Conservation (phyloP, 805 yeast genomes). For the Yarrowia alimentaria region DNA sequence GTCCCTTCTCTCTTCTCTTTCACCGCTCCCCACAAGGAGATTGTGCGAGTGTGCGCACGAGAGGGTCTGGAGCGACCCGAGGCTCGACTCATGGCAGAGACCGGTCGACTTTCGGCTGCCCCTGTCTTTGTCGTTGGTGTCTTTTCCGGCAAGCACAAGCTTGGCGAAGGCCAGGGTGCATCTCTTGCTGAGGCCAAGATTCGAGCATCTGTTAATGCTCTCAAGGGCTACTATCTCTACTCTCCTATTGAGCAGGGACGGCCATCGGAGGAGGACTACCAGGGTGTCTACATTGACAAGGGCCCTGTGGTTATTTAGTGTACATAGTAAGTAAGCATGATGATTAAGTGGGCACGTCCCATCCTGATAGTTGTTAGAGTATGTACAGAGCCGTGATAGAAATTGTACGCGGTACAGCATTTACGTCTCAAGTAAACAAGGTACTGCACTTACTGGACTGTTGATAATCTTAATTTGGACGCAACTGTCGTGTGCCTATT, state of each 20-base stretch:
- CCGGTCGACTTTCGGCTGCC: constrained; percentile 80
- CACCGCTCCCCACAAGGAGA: constrained; percentile 80
- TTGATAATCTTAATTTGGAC: no score
- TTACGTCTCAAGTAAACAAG: no score
- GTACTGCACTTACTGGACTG: no score
- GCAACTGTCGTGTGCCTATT: no score
- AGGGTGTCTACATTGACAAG: constrained; percentile 35
- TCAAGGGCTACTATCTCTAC: constrained; percentile 89
- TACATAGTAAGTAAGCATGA: constrained; percentile 10
- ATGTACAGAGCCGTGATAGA: no score
- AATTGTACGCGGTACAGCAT: no score
- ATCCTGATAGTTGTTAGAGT: no score
- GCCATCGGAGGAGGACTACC: constrained; percentile 54
- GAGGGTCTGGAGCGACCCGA: constrained; percentile 73
- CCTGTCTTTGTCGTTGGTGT: constrained; percentile 92
- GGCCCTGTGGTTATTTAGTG: constrained; percentile 39
- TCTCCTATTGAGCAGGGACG: constrained; percentile 64
- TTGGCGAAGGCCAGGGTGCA: constrained; percentile 94
- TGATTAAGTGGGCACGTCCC: no score
- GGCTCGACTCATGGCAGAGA: constrained; percentile 82
- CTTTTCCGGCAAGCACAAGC: constrained; percentile 73
- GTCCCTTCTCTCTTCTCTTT: constrained; percentile 73
- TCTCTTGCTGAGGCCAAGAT: constrained; percentile 88
- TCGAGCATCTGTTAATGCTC: constrained; percentile 85
- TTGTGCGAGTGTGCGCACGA: constrained; percentile 71